Evolutionary conservation across 352 stramenopile species (phyloP), one percentile per base, ranked within the genome.

Genomic region (Thalassiosira mediterranea): DNA sequence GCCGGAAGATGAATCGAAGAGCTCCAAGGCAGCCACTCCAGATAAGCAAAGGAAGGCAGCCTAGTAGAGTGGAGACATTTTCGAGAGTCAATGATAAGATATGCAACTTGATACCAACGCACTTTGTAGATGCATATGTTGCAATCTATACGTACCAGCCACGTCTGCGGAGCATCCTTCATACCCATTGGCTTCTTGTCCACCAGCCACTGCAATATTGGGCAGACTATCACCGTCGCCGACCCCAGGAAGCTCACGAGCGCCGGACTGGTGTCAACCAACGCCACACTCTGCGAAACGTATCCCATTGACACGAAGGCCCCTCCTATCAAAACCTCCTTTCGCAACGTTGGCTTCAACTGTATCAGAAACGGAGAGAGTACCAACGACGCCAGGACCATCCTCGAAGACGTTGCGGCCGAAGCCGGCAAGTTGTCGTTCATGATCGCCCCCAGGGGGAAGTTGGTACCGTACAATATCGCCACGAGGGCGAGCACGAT

Each of bases 401-500:
- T 73, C 31, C 80, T n/a, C 15, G 63, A 49, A 17, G 48, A 76
- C 3, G 81, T 84, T 38, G 68, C 74, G 4, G 76, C 75, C 15
- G 47, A 70, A 17, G 81, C 51, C 28, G 81, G 81, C 4, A 86
- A 56, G 19, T 49, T 31, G 34, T 88, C 65, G 52, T 84, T 77
- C 76, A 88, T 86, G 13, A 88, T 73, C 1, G 64, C 52, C 13
- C 81, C 81, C 3, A 88, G 52, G 28, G 81, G 77, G 66, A 88
- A 88, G 57, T 88, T 88, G 3, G 81, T 88, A 11, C 64, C 81
- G 49, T 88, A 88, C 4, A 86, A 37, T 25, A 71, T 61, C 17
- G 73, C 59, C 17, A 68, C 38, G 34, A 61, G 29, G 25, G 60
- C 63, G 4, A 87, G 42, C 8, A 84, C 19, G 28, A 72, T 4